Evolutionary conservation across 2,329 filamentous ascomycete species (phyloP).

Genomic region (Leptographium procerum): DNA sequence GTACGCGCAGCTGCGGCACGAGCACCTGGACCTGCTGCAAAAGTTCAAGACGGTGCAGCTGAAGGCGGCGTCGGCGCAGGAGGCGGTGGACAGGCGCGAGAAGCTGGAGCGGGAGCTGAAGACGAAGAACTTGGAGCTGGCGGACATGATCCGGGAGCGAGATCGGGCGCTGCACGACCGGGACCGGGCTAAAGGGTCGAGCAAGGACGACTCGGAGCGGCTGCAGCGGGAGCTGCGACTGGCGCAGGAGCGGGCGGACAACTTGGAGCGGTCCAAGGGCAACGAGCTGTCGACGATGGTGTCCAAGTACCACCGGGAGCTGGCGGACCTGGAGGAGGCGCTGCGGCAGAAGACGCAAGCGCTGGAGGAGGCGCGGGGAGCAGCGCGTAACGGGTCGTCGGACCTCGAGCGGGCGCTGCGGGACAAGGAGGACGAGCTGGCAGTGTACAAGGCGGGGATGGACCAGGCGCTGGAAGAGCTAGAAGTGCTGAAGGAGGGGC

Average conservation of each 20-base stretch:
- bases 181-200: conserved; percentile 73
- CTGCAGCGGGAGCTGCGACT: conserved; percentile 86
- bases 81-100: conserved; percentile 88
- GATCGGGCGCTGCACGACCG: conserved; percentile 90
- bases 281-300: conserved; percentile 92
- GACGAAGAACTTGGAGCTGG: conserved; percentile 97
- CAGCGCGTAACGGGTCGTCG: conserved; percentile 66
- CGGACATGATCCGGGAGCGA: conserved; percentile 95
- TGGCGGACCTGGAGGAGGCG: conserved; percentile 91
- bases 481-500: conserved; percentile 70
- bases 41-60: conserved; percentile 95
- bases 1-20: conserved; percentile 89
- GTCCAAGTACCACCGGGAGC: conserved; percentile 91
- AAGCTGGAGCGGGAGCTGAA: conserved; percentile 96
- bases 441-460: conserved; percentile 97
- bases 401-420: conserved; percentile 77
- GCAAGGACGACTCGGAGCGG: conserved; percentile 90
- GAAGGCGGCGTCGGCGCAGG: conserved; percentile 92
- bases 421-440: conserved; percentile 95
- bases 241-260: conserved; percentile 84
- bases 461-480: conserved; percentile 90
- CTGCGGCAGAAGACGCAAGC: conserved; percentile 78
- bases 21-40: conserved; percentile 87
- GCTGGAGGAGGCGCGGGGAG: conserved; percentile 71
- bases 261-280: conserved; percentile 83